phyloP scores from a whole-genome alignment of 2,329 filamentous ascomycete genomes.

The Diplodia scrobiculata region DNA sequence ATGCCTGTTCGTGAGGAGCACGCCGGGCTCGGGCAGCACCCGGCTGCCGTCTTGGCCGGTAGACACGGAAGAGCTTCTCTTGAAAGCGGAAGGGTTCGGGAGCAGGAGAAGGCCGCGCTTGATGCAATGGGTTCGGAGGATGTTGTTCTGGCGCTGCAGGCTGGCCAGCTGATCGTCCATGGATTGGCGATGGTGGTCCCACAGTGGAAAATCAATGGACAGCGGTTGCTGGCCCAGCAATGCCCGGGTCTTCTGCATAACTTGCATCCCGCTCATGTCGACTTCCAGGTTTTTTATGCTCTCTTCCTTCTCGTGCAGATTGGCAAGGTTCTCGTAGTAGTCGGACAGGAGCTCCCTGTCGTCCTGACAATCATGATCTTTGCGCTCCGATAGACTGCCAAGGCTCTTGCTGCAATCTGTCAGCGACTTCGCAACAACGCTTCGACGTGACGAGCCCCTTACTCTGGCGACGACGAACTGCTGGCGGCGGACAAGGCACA shows the following conservation, averaged over 20 bases:
- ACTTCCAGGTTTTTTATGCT: not conserved
- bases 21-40: not conserved
- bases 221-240: conserved; percentile 18
- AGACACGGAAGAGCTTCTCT: conserved; percentile 1
- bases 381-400: conserved; percentile 9
- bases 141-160: not conserved
- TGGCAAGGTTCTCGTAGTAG: conserved; percentile 13
- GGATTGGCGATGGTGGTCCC: conserved; percentile 16
- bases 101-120: conserved; percentile 20
- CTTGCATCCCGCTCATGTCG: conserved; percentile 17
- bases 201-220: conserved; percentile 15
- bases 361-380: conserved; percentile 1
- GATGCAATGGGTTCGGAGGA: conserved; percentile 9
- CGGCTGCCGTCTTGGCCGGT: not conserved
- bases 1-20: not conserved
- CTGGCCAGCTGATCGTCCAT: conserved; percentile 4
- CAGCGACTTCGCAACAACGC: not conserved
- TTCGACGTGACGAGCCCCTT: not conserved
- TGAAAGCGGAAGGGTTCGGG: conserved; percentile 13
- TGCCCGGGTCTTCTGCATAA: conserved; percentile 10
- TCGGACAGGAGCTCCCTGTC: conserved; percentile 16
- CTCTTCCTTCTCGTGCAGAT: not conserved
- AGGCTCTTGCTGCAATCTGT: conserved; percentile 9
- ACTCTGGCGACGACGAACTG: not conserved
- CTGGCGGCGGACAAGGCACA: not conserved